Evolutionary conservation across 768 basidiomycete genomes (phyloP).

Genomic region (Naganishia friedmannii): DNA sequence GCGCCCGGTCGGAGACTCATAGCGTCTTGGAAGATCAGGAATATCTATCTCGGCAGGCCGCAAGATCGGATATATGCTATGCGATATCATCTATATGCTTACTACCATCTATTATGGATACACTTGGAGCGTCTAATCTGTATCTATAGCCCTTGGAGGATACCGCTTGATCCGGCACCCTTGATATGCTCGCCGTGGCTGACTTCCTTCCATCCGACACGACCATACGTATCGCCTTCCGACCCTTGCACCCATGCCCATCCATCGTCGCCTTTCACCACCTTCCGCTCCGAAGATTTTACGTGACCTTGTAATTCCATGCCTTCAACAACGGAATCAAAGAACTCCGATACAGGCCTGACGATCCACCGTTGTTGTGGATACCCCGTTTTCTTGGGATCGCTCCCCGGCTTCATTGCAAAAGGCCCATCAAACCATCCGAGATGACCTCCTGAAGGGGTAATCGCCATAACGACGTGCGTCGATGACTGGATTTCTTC

Average conservation of each 20-base stretch:
- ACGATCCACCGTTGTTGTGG: conserved; percentile 46
- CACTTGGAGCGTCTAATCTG: not conserved
- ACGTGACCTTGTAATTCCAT: conserved; percentile 10
- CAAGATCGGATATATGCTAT: not conserved
- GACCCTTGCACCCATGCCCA: conserved; percentile 27
- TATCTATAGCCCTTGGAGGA: conserved; percentile 28
- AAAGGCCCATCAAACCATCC: conserved; percentile 51
- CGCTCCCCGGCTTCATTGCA: conserved; percentile 15
- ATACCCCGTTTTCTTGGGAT: conserved; percentile 8
- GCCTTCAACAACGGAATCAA: conserved; percentile 39
- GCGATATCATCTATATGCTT: conserved; percentile 12
- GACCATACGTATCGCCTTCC: conserved; percentile 28
- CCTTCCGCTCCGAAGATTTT: not conserved
- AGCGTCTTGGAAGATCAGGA: not conserved
- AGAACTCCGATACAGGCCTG: conserved; percentile 42
- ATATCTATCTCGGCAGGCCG: not conserved
- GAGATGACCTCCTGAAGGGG: conserved; percentile 50
- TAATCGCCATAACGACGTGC: conserved; percentile 47
- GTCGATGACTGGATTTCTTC: conserved; percentile 40
- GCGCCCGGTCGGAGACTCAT: not conserved
- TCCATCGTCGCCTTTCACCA: conserved; percentile 21
- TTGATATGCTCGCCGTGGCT: conserved; percentile 25
- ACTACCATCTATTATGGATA: not conserved
- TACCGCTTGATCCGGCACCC: conserved; percentile 21
- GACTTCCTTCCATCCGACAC: conserved; percentile 30